These are phyloP conservation scores for Leccinum incarnatum DNA, from an alignment of 768 basidiomycete genomes.

Conservation along the genomic window DNA sequence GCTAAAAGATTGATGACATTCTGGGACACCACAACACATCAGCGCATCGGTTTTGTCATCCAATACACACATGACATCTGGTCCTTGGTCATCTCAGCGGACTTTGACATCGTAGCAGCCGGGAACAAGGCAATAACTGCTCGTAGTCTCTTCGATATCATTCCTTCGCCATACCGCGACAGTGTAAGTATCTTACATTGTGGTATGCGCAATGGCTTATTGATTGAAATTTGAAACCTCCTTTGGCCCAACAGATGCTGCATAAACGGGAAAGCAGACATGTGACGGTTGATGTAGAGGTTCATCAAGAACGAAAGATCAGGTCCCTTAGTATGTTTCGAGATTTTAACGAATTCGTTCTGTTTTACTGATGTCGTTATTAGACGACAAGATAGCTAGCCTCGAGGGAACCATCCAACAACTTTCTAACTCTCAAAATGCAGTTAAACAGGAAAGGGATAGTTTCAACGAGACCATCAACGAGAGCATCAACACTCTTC, in stretches of 20 bases:
- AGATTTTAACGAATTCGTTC: not conserved
- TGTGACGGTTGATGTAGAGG: not conserved
- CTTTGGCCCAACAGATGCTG: not conserved
- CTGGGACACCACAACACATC: not conserved
- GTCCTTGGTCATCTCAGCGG: not conserved
- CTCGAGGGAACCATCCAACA: not conserved
- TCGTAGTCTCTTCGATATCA: not conserved
- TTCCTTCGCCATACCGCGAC: conserved; percentile 3
- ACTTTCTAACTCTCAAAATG: not conserved
- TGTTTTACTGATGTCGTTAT: not conserved
- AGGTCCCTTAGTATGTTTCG: not conserved
- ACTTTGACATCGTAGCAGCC: not conserved
- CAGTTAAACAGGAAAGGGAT: not conserved
- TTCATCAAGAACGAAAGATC: not conserved
- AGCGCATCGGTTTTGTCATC: not conserved
- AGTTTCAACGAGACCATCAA: not conserved
- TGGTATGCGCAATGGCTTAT: too few relatives aligned
- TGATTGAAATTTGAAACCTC: too few relatives aligned
- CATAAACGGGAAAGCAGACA: not conserved
- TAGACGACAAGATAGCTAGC: not conserved
- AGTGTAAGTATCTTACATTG: conserved; percentile 1
- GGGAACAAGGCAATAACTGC: conserved; percentile 4
- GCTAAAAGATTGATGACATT: not conserved
- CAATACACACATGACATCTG: not conserved
- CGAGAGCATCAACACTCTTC: not conserved